Base-by-base conservation (phyloP, 2,329 filamentous ascomycete genomes). In the Pseudogymnoascus sp. region DNA sequence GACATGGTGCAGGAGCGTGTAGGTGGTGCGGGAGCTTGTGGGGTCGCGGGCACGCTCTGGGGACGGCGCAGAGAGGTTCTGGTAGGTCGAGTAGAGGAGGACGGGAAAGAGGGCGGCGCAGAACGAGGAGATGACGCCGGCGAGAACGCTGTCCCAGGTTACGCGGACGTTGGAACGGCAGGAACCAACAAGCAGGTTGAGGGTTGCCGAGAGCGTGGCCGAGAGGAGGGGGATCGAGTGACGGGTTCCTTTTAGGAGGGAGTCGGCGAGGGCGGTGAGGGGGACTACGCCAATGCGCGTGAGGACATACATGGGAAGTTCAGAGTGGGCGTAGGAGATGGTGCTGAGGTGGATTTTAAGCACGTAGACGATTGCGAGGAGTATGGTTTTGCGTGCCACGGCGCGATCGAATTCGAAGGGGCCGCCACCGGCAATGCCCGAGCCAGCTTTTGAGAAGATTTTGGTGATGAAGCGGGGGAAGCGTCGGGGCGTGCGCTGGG, bases 31-130 rank as follows among this genome's bases (percentile, higher is more conserved):
- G 21, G 69, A 66, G 4, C 71, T 71, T 13, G 71, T 72, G 21
- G 68, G 68, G 59, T 80, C 78, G 13, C 35, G 33, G n/a, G 35
- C 38, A 8, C 35, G 58, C 38, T 41, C 38, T 9, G 33, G 33
- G 1, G 58, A 59, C 59, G 74, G 73, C 35, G 38, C 35, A 3
- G 65, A 63, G 4, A 83, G 73, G 7, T 73, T 71, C 64, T 78
- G 79, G 66, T 81, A 81, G 36, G 79, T 79, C 42, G 78, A 76
- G 29, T 78, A 75, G 5, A 83, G 73, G 10, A 81, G 71, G 41
- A 81, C 75, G 0, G 81, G 81, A 65, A 81, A 82, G 0, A 81
- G 70, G 1, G 80, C 79, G 6, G 79, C 78, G 65, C 82, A 83
- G 61, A 77, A 64, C 1, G 79, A 79, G 21, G 79, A 81, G 68